Evolutionary conservation across 768 basidiomycete species (phyloP).

Genomic region (Mycena rosella): DNA sequence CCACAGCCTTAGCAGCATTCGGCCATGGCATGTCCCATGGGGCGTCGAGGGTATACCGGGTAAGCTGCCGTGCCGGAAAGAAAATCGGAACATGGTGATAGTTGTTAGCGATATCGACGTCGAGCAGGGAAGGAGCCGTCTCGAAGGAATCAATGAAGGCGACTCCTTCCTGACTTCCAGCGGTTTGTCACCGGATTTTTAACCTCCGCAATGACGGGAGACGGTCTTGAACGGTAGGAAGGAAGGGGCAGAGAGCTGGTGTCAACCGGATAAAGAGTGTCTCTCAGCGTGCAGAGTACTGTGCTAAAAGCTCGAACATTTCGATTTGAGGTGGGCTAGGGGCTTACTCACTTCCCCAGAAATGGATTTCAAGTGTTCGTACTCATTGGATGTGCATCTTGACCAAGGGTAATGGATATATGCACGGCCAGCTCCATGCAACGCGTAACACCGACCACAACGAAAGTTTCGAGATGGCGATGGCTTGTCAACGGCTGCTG

Average conservation of each 20-base stretch:
- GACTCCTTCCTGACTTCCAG: not conserved
- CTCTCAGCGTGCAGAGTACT: not conserved
- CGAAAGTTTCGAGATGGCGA: no score
- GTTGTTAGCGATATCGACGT: not conserved
- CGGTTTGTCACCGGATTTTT: not conserved
- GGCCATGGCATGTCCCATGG: no score
- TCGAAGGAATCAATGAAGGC: not conserved
- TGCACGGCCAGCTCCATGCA: no score
- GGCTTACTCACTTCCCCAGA: no score
- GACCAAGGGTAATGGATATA: no score
- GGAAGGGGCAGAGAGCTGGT: not conserved
- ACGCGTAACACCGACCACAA: no score
- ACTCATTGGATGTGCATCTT: no score
- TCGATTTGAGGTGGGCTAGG: not conserved
- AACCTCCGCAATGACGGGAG: not conserved
- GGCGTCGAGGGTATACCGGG: not conserved
- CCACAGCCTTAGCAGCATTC: no score
- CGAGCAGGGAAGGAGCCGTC: not conserved
- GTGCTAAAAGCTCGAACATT: not conserved
- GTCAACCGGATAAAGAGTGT: not conserved
- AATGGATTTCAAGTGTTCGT: no score
- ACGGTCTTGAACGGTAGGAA: not conserved
- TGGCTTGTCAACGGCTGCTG: no score
- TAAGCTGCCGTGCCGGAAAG: not conserved
- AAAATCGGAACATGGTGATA: not conserved